A percentile compares a stretch with the other conserved stretches of the same genome.
These are phyloP conservation scores for Vicia faba DNA, from an alignment of 306 rosid genomes.

Conservation along the genomic window DNA sequence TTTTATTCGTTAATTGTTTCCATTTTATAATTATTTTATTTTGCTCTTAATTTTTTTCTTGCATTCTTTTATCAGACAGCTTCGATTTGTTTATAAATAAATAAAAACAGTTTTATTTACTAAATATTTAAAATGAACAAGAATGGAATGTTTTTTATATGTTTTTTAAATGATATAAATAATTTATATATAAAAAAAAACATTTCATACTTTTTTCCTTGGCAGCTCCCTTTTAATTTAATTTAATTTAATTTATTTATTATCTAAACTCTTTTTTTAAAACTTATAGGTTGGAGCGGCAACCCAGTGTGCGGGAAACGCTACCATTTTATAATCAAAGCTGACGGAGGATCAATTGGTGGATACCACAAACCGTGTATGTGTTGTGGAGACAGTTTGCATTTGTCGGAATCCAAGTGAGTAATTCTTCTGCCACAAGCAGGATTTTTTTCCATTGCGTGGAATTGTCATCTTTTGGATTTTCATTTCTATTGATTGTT, in stretches of 20 bases:
- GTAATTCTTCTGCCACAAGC: constrained; percentile 36
- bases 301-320: constrained; percentile 94
- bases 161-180: too few relatives aligned
- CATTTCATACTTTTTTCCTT: not conserved
- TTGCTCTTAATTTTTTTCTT: too few relatives aligned
- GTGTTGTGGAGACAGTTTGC: constrained; percentile 95
- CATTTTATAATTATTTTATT: not conserved
- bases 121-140: not conserved
- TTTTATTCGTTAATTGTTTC: not conserved
- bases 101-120: not conserved
- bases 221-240: not conserved
- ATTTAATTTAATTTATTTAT: too few relatives aligned
- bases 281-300: constrained; percentile 81
- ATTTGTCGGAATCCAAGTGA: constrained; percentile 94
- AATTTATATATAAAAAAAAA: too few relatives aligned
- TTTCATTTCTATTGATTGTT: constrained; percentile 22
- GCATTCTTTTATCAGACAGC: too few relatives aligned
- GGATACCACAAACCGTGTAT: constrained; percentile 96
- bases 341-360: constrained; percentile 92
- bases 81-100: too few relatives aligned
- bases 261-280: not conserved
- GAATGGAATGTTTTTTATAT: not conserved
- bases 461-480: constrained; percentile 1
- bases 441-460: not conserved
- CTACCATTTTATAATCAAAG: constrained; percentile 87